Conservation (phyloP, 73 alveolate genomes). For the Tetrahymena elliotti region DNA sequence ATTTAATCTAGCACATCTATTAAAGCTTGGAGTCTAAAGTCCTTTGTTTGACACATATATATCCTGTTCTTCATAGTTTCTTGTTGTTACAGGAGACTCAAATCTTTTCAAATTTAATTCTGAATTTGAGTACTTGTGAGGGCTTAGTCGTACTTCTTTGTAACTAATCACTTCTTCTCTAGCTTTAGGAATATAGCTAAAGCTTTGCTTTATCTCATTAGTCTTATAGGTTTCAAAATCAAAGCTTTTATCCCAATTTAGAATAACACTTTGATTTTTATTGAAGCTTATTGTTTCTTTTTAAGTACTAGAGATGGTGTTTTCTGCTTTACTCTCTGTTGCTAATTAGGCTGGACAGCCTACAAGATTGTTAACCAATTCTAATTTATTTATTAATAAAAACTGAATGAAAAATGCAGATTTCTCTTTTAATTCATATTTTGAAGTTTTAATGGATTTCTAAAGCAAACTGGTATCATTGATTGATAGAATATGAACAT, state of each 20-base stretch:
- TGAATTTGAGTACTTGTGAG: background rate
- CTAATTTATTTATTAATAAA: background rate
- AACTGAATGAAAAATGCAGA: background rate
- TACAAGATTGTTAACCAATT: background rate
- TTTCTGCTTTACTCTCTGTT: background rate
- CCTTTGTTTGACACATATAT: background rate
- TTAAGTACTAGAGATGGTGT: background rate
- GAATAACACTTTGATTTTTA: background rate
- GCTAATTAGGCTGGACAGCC: background rate
- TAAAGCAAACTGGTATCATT: background rate
- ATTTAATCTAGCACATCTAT: background rate
- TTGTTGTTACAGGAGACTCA: background rate
- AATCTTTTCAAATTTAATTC: background rate
- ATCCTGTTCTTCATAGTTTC: background rate
- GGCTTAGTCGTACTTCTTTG: background rate
- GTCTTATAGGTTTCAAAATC: background rate
- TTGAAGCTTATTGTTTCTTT: background rate
- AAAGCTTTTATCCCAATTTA: background rate
- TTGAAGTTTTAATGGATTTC: background rate
- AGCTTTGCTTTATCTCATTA: background rate
- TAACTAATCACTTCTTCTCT: background rate
- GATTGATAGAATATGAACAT: background rate
- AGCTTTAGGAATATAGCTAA: background rate
- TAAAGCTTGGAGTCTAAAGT: background rate
- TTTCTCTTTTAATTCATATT: background rate